A percentile compares a stretch with the other conserved stretches of the same genome.
Conservation (phyloP, 805 yeast species). For the Pichia scutulata region DNA sequence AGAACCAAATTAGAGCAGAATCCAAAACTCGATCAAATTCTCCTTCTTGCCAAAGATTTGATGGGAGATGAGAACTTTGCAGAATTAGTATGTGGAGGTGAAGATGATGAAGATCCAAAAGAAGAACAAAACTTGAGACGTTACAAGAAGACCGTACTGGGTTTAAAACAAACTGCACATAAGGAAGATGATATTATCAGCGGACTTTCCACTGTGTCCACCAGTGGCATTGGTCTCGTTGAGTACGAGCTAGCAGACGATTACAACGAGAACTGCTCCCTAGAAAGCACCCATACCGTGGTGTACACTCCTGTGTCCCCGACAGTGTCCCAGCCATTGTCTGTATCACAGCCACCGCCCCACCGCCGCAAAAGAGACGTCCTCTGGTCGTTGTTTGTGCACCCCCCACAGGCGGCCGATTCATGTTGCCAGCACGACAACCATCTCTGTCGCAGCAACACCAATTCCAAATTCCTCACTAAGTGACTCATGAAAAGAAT, state of each 20-base stretch:
- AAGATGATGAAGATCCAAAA: background rate
- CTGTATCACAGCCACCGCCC: too few relatives aligned
- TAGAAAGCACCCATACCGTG: background rate
- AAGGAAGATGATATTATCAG: background rate
- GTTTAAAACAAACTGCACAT: too few relatives aligned
- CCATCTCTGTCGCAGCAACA: background rate
- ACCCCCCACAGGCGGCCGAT: background rate
- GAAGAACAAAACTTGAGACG: background rate
- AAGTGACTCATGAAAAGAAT: too few relatives aligned
- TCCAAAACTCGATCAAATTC: background rate
- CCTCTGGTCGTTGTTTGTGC: background rate
- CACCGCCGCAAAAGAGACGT: background rate
- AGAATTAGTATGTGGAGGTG: background rate
- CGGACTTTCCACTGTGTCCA: background rate
- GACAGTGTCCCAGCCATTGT: background rate
- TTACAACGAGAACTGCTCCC: background rate
- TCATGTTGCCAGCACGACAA: background rate
- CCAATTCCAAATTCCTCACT: too few relatives aligned
- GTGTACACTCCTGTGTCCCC: background rate
- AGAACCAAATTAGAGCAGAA: background rate
- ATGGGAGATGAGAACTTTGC: background rate
- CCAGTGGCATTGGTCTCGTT: background rate
- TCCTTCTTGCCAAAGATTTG: background rate
- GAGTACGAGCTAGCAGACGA: background rate
- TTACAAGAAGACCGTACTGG: background rate